Percentiles rank a stretch among this genome's conserved stretches.
Evolutionary conservation across 371 early-diverging fungal species (phyloP).

Genomic region (Mucor mucedo): DNA sequence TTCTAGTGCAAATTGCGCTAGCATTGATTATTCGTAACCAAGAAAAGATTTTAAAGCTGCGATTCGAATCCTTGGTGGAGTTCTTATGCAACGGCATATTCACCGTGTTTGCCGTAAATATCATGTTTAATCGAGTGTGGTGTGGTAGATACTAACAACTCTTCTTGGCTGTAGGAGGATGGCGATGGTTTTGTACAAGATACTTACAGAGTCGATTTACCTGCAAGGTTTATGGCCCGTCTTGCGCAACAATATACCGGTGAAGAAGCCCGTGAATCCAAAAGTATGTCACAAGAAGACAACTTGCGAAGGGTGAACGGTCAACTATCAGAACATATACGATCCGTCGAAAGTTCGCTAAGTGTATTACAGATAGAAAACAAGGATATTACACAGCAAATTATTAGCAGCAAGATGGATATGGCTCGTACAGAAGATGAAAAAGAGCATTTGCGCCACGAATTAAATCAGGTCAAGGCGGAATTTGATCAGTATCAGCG

Average conservation of each 20-base stretch:
- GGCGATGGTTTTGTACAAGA: slow-evolving; percentile 40
- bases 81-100: slow-evolving; percentile 84
- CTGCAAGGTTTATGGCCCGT: slow-evolving; percentile 37
- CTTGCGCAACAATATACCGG: slow-evolving; percentile 44
- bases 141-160: neutral
- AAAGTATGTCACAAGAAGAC: slow-evolving; percentile 52
- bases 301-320: slow-evolving; percentile 72
- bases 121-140: neutral
- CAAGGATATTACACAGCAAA: slow-evolving; percentile 61
- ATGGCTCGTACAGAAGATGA: slow-evolving; percentile 58
- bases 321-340: slow-evolving; percentile 65
- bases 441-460: slow-evolving; percentile 62
- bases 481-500: slow-evolving; percentile 44
- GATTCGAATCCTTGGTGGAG: slow-evolving; percentile 83
- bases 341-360: slow-evolving; percentile 63
- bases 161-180: slow-evolving; percentile 16
- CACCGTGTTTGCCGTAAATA: slow-evolving; percentile 55
- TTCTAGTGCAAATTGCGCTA: slow-evolving; percentile 82
- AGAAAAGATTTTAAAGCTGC: slow-evolving; percentile 71
- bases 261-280: slow-evolving; percentile 47
- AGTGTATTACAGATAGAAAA: slow-evolving; percentile 73
- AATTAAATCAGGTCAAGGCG: slow-evolving; percentile 48
- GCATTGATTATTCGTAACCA: slow-evolving; percentile 85
- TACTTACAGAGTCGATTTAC: slow-evolving; percentile 53
- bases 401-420: slow-evolving; percentile 61